These are phyloP conservation scores for Tilletia setariae DNA, from an alignment of 1,284 basidiomycete species.

Conservation along the genomic window DNA sequence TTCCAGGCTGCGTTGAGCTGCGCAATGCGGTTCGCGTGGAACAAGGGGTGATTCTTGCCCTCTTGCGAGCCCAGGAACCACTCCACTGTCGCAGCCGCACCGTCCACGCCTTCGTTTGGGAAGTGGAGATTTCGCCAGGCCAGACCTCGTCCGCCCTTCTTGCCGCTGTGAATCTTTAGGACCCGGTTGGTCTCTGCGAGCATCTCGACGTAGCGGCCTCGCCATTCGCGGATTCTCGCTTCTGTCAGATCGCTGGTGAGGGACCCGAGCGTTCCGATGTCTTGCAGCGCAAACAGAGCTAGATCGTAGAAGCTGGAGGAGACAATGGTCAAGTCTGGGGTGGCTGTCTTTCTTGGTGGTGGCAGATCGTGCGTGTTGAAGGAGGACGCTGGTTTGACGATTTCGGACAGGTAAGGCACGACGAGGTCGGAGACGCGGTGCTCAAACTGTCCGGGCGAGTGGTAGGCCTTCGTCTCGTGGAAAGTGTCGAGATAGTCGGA, in stretches of 20 bases:
- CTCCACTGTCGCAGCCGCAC: conserved; percentile 35
- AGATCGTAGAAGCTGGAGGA: conserved; percentile 55
- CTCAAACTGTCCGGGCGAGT: conserved; percentile 53
- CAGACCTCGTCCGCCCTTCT: conserved; percentile 22
- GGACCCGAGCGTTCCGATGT: conserved; percentile 38
- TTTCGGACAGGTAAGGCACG: conserved; percentile 39
- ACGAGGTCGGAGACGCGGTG: conserved; percentile 52
- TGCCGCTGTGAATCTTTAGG: not conserved
- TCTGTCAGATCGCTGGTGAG: conserved; percentile 45
- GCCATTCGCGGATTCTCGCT: conserved; percentile 53
- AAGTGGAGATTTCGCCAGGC: conserved; percentile 41
- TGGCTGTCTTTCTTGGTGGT: conserved; percentile 31
- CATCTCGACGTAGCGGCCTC: conserved; percentile 49
- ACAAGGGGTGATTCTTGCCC: conserved; percentile 41
- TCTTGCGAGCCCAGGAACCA: conserved; percentile 29
- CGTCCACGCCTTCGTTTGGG: conserved; percentile 23
- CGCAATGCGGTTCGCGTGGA: conserved; percentile 40
- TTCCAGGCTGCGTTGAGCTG: conserved; percentile 43
- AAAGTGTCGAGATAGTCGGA: conserved; percentile 54
- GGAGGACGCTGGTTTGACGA: conserved; percentile 21
- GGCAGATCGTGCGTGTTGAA: conserved; percentile 30
- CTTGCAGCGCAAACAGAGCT: conserved; percentile 54
- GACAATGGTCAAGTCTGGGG: conserved; percentile 55
- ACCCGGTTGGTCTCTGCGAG: conserved; percentile 20
- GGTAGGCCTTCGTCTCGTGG: conserved; percentile 49